Base-by-base conservation (phyloP, 306 rosid genomes). In the Psophocarpus tetragonolobus region DNA sequence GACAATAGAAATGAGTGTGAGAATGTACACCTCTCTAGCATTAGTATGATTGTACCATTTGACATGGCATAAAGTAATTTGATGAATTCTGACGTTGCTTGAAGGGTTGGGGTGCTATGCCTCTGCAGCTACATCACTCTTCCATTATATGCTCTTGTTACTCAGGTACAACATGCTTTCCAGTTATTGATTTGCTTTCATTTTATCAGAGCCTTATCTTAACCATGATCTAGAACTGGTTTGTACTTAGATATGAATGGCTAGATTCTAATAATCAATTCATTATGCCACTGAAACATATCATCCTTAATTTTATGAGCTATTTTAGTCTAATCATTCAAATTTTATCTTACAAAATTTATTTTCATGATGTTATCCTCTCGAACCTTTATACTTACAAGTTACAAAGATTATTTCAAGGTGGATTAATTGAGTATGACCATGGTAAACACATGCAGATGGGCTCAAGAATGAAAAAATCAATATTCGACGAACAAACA, bases 41-140 rank as follows among this genome's bases (percentile, higher is more conserved):
- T 17, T 48, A 57, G 29, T 47, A 44, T 29, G 54, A 53, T 65
- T 15, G 57, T 57, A 80, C 41, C 56, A 45, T 68, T 51, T 12
- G 39, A 24, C 26, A 57, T 36, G 41, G 33, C 58, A 36, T 74
- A 6, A 57, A 71, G 38, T 70, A 56, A 58, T 75, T 2, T 68
- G 47, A 51, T 81, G 62, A 74, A 23, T 62, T 78, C 74, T 73
- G 5, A 1, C 56, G 18, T 30, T 45, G 73, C 73, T 82, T 66
- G 68, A 85, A 95, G 99, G 84, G 42, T 85, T 64, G 85, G 8
- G 8, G 97, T 76, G 24, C 84, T 95, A 20, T 80, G 86, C 69
- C 44, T 95, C 60, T 95, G 98, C 90, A 91, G 99, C 91, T 95
- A 95, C 74, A 91, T 90, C 11, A 95, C 99, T 1, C 97, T 95